Evolutionary conservation across 2,329 filamentous ascomycete species (phyloP), one percentile per base, ranked within the genome.

Genomic region (Hymenoscyphus albidus): DNA sequence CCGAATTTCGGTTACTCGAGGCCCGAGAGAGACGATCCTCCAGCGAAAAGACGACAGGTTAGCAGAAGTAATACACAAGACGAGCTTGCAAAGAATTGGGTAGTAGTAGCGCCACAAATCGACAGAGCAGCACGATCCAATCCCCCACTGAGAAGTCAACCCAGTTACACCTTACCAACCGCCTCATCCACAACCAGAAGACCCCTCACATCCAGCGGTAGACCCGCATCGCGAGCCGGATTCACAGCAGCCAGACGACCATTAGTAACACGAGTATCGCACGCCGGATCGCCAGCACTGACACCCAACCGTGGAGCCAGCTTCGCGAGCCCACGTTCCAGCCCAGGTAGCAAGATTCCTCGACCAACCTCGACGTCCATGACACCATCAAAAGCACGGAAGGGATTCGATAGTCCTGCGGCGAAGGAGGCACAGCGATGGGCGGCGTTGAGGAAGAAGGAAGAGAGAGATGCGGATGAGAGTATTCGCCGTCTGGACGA

Each of bases 401-500:
- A 40, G 10, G 40, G 31, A 35, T 56, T 65, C 12, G 72, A 72
- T 1, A 75, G 74, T 66, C 74, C 74, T 3, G 39, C 74, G 76
- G 78, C 84, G 72, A 77, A 82, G 22, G 92, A 97, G 72, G 91
- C 91, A 6, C 88, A 89, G 73, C 84, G 85, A 56, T 85, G 93
- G 63, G 88, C 92, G 5, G 87, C 88, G n/a, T 84, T 86, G 73
- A 85, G 89, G 69, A 82, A 87, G 31, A 85, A 86, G 60, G 90
- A 91, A 64, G 92, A 97, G 71, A 82, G 87, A 57, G 88, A 93
- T 70, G 85, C 91, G 7, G 93, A 98, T 70, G 86, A 88, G 55
- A 88, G 89, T 61, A 89, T 98, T 70, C 87, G 87, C 59, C 85
- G 89, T 32, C 87, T 98, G 77, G 96, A 95, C 74, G 83, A 86